Percentiles rank a stretch among this genome's conserved stretches.
Conservation (phyloP, 495 filamentous ascomycete genomes). For the Penicillium verhagenii region DNA sequence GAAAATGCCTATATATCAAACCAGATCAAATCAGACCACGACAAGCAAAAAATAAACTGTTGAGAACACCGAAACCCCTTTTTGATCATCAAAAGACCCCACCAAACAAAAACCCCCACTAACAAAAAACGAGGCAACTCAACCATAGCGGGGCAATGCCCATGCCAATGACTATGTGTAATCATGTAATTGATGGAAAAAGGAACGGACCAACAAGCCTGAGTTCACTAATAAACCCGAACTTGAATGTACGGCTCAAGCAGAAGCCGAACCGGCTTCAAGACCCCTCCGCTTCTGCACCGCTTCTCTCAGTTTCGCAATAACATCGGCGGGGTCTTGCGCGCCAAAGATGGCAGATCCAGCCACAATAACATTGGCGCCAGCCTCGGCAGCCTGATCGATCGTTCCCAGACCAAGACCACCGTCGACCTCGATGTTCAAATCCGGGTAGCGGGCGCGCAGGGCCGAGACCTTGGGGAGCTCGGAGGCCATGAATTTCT, state of each 20-base stretch:
- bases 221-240: too few species aligned
- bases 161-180: background rate
- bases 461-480: constrained; percentile 89
- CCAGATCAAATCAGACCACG: background rate
- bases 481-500: constrained; percentile 96
- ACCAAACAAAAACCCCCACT: constrained; percentile 1
- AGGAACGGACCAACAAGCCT: too few species aligned
- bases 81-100: constrained; percentile 10
- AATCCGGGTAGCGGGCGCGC: constrained; percentile 76
- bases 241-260: background rate
- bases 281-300: constrained; percentile 59
- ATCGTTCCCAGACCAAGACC: constrained; percentile 86
- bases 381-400: constrained; percentile 90
- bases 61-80: constrained; percentile 25
- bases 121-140: background rate
- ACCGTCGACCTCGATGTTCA: constrained; percentile 98
- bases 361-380: constrained; percentile 97
- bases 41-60: constrained; percentile 8
- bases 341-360: constrained; percentile 97
- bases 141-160: background rate
- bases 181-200: too few species aligned
- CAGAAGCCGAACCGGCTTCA: background rate
- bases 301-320: constrained; percentile 70
- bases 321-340: constrained; percentile 80
- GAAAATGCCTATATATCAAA: background rate